Evolutionary conservation across 1,139 yeast genomes (phyloP).

Genomic region (Geotrichum cucujoidarum): DNA sequence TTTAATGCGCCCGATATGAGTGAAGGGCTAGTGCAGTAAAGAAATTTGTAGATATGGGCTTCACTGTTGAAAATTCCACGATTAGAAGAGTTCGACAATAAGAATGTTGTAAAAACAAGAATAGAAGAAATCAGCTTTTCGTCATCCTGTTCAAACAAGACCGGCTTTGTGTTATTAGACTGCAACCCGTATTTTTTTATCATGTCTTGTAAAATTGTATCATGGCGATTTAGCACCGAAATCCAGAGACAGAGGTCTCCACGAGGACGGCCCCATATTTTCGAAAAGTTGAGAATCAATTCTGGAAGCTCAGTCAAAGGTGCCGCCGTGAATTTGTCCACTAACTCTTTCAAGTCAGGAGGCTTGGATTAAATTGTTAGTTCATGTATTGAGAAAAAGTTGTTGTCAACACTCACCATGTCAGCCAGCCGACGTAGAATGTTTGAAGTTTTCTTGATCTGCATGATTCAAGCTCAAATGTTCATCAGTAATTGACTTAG

Average conservation of each 20-base stretch:
- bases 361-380: slow-evolving; percentile 36
- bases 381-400: background rate
- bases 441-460: slow-evolving; percentile 30
- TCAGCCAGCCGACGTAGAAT: slow-evolving; percentile 31
- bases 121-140: slow-evolving; percentile 47
- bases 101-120: slow-evolving; percentile 55
- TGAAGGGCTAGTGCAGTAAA: slow-evolving; percentile 56
- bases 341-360: slow-evolving; percentile 41
- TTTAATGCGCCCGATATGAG: slow-evolving; percentile 60
- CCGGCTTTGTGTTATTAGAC: slow-evolving; percentile 41
- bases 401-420: slow-evolving; percentile 29
- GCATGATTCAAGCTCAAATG: slow-evolving; percentile 23
- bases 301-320: slow-evolving; percentile 38
- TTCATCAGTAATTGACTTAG: too few species aligned
- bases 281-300: slow-evolving; percentile 33
- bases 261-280: slow-evolving; percentile 58
- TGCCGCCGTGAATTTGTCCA: slow-evolving; percentile 38
- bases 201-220: slow-evolving; percentile 53
- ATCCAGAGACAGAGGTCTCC: slow-evolving; percentile 79
- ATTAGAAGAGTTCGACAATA: slow-evolving; percentile 67
- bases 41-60: slow-evolving; percentile 55
- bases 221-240: slow-evolving; percentile 68
- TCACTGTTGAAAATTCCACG: slow-evolving; percentile 63
- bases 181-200: slow-evolving; percentile 53
- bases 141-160: slow-evolving; percentile 46